Percentiles rank a stretch among this genome's conserved stretches.
Conservation (phyloP, 129 eudicot genomes). For the Chrysanthemum makinoi region DNA sequence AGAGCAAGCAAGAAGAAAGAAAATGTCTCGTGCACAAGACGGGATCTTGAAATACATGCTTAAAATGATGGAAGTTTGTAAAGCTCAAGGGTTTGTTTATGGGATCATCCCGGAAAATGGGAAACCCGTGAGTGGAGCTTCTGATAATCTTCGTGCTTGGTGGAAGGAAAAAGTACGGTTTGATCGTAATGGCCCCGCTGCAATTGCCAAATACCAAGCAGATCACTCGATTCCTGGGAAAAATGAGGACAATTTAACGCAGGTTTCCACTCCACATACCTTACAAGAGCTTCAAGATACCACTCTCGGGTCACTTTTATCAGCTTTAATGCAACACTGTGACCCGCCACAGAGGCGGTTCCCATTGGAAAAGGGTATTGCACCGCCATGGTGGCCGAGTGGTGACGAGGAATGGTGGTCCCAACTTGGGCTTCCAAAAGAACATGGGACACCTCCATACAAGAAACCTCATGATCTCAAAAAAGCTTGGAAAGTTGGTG, state of each 20-base stretch:
- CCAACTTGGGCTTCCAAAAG: constrained; percentile 53
- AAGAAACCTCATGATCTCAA: constrained; percentile 83
- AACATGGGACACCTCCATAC: constrained; percentile 75
- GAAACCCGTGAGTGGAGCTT: constrained; percentile 80
- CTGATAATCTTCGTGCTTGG: constrained; percentile 85
- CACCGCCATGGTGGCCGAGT: constrained; percentile 89
- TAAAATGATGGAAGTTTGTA: constrained; percentile 84
- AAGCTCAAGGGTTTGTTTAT: constrained; percentile 77
- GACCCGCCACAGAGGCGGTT: constrained; percentile 83
- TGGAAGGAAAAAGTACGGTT: constrained; percentile 89
- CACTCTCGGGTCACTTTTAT: constrained; percentile 69
- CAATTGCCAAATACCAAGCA: constrained; percentile 63
- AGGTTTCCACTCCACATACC: constrained; percentile 57
- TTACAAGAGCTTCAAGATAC: constrained; percentile 83
- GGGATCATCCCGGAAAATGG: constrained; percentile 82
- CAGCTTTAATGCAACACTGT: constrained; percentile 81
- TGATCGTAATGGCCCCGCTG: constrained; percentile 86
- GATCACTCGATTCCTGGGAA: constrained; percentile 57
- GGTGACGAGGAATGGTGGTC: constrained; percentile 85
- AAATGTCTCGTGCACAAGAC: constrained; percentile 87
- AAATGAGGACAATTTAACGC: constrained; percentile 37
- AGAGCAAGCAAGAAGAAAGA: constrained; percentile 80
- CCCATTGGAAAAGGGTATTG: constrained; percentile 70
- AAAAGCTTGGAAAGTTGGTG: constrained; percentile 76
- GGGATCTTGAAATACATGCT: constrained; percentile 82